These are phyloP conservation scores for Perkinsus olseni DNA, from an alignment of 169 alveolate genomes.

Conservation along the genomic window DNA sequence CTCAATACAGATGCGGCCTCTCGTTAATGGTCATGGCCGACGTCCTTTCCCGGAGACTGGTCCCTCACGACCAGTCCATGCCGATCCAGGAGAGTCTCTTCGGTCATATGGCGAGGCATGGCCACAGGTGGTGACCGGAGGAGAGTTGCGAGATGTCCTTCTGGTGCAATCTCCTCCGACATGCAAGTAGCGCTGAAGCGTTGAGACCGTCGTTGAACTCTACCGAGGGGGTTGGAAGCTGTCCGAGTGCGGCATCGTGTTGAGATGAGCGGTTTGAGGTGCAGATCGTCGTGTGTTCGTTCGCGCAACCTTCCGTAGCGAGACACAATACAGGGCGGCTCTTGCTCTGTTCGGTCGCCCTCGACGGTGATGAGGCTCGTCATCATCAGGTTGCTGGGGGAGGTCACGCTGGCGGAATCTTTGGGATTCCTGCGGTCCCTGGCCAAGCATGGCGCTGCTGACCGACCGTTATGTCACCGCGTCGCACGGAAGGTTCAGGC, in stretches of 20 bases:
- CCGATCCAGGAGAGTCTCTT: not conserved
- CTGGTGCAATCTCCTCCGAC: no score
- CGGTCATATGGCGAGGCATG: not conserved
- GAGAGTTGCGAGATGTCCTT: not conserved
- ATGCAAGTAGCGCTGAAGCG: no score
- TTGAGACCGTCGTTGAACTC: no score
- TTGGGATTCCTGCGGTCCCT: not conserved
- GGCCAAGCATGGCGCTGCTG: not conserved
- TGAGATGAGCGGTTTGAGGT: no score
- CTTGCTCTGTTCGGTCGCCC: no score
- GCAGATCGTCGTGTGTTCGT: no score
- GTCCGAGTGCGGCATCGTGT: no score
- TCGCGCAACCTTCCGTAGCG: no score
- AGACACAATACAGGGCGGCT: no score
- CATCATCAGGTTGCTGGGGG: not conserved
- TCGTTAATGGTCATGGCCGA: not conserved
- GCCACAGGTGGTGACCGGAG: not conserved
- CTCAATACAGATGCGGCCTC: not conserved
- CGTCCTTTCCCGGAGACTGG: not conserved
- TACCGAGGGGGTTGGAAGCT: no score
- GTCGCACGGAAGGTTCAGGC: not conserved
- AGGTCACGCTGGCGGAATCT: not conserved
- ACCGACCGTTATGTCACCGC: not conserved
- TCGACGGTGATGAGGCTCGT: no score
- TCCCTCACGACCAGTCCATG: not conserved